phyloP scores from a whole-genome alignment of 1,139 yeast species.

The Debaryomycetaceae sp. region DNA sequence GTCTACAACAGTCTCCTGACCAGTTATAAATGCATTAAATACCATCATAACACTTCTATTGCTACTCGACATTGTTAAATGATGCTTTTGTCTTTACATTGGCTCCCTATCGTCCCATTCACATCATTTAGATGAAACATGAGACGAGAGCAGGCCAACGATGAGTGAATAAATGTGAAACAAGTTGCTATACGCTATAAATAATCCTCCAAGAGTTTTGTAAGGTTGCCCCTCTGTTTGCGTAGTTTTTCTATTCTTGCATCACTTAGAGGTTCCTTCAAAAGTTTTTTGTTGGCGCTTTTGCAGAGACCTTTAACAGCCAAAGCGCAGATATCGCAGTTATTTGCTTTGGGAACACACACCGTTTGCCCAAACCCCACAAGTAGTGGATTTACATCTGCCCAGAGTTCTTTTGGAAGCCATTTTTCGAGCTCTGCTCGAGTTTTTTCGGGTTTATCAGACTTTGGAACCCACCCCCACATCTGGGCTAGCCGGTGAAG shows the following conservation, averaged over 20 bases:
- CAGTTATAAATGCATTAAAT: too few species aligned
- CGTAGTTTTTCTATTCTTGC: conserved; percentile 30
- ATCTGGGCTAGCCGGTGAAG: conserved; percentile 75
- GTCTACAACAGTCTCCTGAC: too few species aligned
- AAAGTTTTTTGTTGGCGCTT: conserved; percentile 43
- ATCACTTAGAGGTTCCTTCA: conserved; percentile 29
- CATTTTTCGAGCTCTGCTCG: conserved; percentile 66
- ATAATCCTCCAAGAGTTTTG: conserved; percentile 19
- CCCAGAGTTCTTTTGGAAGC: conserved; percentile 76
- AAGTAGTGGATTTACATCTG: conserved; percentile 75
- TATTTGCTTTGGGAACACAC: conserved; percentile 68
- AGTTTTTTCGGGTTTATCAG: conserved; percentile 71
- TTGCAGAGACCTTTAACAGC: conserved; percentile 52
- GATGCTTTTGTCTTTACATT: too few species aligned
- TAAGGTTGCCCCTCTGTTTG: conserved; percentile 35
- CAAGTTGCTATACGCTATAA: neutral
- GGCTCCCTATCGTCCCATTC: too few species aligned
- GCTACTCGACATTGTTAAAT: too few species aligned
- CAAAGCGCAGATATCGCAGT: conserved; percentile 73
- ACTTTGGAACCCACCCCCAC: conserved; percentile 74
- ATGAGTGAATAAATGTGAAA: too few species aligned
- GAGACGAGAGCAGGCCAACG: too few species aligned
- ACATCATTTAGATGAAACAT: too few species aligned
- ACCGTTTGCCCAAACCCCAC: conserved; percentile 94
- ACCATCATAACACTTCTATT: too few species aligned